Evolutionary conservation across 805 yeast genomes (phyloP), one percentile per base, ranked within the genome.

Genomic region (Kuraishia hungarica): DNA sequence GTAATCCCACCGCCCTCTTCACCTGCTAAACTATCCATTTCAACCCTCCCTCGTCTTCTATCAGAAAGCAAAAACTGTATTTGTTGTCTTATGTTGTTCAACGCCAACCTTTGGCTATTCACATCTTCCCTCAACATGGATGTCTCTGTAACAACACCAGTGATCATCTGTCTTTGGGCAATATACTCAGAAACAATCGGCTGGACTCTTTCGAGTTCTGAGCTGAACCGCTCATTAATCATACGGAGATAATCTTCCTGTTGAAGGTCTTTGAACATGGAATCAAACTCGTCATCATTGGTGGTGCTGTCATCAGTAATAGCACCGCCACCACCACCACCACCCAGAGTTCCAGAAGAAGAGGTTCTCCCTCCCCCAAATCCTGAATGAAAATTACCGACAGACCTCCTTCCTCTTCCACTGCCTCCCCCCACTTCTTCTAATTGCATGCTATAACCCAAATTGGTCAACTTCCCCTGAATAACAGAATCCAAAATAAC

Each of bases 11-110:
- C n/a, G 15, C n/a, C 17, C 43, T n/a, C 35, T 17, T 20, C 29
- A 17, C 10, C 51, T 13, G 35, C 39, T 49, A 26, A 20, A 19
- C 19, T 24, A 20, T 20, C 39, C 49, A 24, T 29, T n/a, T 26
- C 50, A 15, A 15, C 22, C 22, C 58, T 59, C 48, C 58, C 58
- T 39, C 76, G 61, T 49, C 77, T 69, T 56, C 79, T 69, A 21
- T 74, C 72, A 56, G 78, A 70, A 53, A 78, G 56, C 58, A 79
- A 65, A 57, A 75, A 79, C 58, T 79, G 83, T 39, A 80, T 64
- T 59, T 80, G 84, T 57, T 79, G 81, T 39, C 83, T 62, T 20
- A 80, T 59, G 53, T 79, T 75, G 58, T 72, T 74, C 50, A 80
- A 64, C 39, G 74, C 66, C 54, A 75, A 62, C 53, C 81, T 61